Evolutionary conservation across 495 filamentous ascomycete genomes (phyloP), one percentile per base, ranked within the genome.

Genomic region (Ramalina intermedia): DNA sequence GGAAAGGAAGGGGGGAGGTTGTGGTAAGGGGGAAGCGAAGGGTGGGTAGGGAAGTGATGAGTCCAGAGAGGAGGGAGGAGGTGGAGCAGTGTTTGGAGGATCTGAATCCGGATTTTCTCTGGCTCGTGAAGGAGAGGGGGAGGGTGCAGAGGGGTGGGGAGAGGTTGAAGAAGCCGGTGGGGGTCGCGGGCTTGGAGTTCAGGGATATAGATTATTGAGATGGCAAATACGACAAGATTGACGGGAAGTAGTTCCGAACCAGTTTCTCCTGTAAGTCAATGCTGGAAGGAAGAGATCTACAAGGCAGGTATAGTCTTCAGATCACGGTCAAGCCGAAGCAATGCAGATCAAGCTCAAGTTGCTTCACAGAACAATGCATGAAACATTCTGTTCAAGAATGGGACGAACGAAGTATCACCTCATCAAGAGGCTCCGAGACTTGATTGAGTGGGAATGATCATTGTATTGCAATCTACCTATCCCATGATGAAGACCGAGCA

Each of bases 31-130:
- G 59, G 75, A 84, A 20, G 18, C 18, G 41, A 67, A 80, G 1
- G 61, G 84, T 43, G 56, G 82, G 50, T 59, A 85, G 23, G 71
- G 62, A 12, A 72, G 71, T 6, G 26, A 47, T 47, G 44, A 62
- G 68, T 38, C 43, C 80, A 11, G 61, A 59, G 23, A 63, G 71
- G 46, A 63, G 65, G 42, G 42, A 48, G n/a, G 69, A 76, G 51
- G 60, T 83, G 11, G 65, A 64, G 42, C 58, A 59, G 35, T 76
- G 74, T 13, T 52, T 88, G 26, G 75, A 80, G 56, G 58, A 58
- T 5, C 59, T 75, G 36, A 85, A 87, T 61, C 66, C 74, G 7
- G 83, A 89, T 66, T 79, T 79, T 3, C 76, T 88, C 13, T 89
- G 85, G 85, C 61, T 87, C 53, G 61, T 72, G 47, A 56, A 72